Evolutionary conservation across 2,329 filamentous ascomycete genomes (phyloP), one percentile per base, ranked within the genome.

Genomic region (Periglandula ipomoeae): DNA sequence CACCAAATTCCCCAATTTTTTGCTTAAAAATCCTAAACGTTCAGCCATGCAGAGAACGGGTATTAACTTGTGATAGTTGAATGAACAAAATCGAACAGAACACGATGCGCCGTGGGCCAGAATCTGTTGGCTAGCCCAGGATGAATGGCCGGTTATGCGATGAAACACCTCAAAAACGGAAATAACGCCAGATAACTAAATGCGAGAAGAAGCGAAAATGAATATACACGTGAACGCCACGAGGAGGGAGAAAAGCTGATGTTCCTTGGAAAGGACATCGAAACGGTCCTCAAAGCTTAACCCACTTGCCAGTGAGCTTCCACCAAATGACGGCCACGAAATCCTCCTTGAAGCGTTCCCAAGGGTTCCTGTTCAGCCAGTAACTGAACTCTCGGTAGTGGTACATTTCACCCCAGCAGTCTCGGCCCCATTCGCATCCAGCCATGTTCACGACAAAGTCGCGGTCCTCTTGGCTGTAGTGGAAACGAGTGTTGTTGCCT

Each of bases 371-470:
- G 72, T 96, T 96, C 53, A 96, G 77, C 67, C 82, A 84, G 65
- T 95, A 91, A 71, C 89, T 95, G 61, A 95, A 77, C 65, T 95
- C 84, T 46, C 90, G 86, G 71, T 89, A 98, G 65, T 86, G 85
- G 70, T 95, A 95, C 82, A 98, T 96, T 70, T 98, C 93, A 34
- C 84, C 85, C 91, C 91, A 97, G 66, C 93, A 98, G 69, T 98
- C 91, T 44, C 93, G 81, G 4, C 91, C 91, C 85, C 88, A 97
- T 66, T 95, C 86, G 65, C 93, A 98, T 4, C 93, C 93, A 5
- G 93, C 93, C 91, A 98, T 97, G 67, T 96, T 98, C 59, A 98
- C 91, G 42, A 97, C 58, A 61, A 98, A 96, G 65, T 98, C 93
- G 24, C 88, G 81, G 51, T 94, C 89, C 38, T 80, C 75, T 66